A percentile compares a stretch with the other conserved stretches of the same genome.
These are phyloP conservation scores for Corchorus olitorius DNA, from an alignment of 345 rosid genomes.

Conservation along the genomic window DNA sequence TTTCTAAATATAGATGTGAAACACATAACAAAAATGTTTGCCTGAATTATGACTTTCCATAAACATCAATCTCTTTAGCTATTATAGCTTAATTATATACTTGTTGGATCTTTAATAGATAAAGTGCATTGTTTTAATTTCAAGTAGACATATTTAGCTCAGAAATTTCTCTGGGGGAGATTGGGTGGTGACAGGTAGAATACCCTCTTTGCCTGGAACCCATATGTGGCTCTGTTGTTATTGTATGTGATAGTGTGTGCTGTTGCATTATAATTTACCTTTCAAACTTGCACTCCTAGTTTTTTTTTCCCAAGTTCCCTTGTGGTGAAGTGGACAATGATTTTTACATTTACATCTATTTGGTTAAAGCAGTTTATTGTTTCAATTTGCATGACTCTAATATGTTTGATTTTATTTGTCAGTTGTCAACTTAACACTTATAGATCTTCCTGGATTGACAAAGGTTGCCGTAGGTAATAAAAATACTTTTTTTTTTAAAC, in stretches of 20 bases:
- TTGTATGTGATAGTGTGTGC: not conserved
- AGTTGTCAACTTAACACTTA: constrained; percentile 97
- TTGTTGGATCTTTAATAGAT: not conserved
- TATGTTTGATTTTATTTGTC: constrained; percentile 32
- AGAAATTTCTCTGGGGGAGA: not conserved
- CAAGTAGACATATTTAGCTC: not conserved
- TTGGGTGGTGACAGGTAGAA: not conserved
- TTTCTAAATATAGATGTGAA: not conserved
- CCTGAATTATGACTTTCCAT: not conserved
- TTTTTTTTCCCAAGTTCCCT: constrained; percentile 5
- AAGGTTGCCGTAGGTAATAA: constrained; percentile 97
- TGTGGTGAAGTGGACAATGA: not conserved
- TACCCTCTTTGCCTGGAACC: not conserved
- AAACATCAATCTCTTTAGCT: not conserved
- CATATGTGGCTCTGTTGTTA: not conserved
- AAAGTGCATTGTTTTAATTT: not conserved
- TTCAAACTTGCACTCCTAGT: not conserved
- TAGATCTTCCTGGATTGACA: constrained; percentile 99
- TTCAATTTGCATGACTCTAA: constrained; percentile 19
- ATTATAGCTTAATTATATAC: not conserved
- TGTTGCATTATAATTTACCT: not conserved
- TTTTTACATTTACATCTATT: not conserved
- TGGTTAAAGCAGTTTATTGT: not conserved
- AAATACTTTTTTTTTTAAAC: constrained; percentile 20
- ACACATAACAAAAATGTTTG: not conserved